Base-by-base conservation (phyloP, 345 rosid genomes). In the Eucalyptus pauciflora region DNA sequence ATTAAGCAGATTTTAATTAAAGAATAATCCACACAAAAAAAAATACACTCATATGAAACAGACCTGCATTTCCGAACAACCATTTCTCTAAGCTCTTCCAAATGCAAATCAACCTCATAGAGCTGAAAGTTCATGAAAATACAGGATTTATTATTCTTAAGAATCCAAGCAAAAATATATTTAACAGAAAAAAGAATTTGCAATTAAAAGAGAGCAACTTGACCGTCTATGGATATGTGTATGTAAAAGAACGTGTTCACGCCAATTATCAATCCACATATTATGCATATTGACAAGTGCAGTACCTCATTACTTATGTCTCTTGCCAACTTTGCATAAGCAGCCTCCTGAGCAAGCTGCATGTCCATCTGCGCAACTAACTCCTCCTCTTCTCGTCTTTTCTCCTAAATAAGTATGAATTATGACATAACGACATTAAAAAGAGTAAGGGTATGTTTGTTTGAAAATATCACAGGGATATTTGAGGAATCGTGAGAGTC, bases 1-100 rank as follows among this genome's bases (percentile, higher is more conserved):
- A 10, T 52, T 51, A 56, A 51, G 50, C 48, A 29, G 13, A 58
- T 86, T n/a, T 9, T 50, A 9, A 25, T 41, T 64, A 64, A 64
- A 64, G 41, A 87, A 54, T 64, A 87, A 9, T 31, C 51, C 16
- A 76, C 9, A 41, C 6, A 13, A 20, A 22, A 76, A 18, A 52
- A 52, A 52, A 10, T 20, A 43, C 51, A 43, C 31, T 29, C 37
- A 37, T 80, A 27, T 58, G 7, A 49, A 86, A 80, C 91, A 85
- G 91, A 95, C 98, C 98, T 97, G 99, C 99, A 96, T 87, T 91
- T 95, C 54, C 86, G 94, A 86, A 97, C 95, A 80, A 95, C 96
- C 88, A 86, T 87, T 89, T 94, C 93, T 92, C 95, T 94, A 64
- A 96, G 95, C 86, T 95, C 93, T 88, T 93, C 97, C 93, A 97